These are phyloP conservation scores for Aquilaria agallochum DNA, from an alignment of 441 rosid genomes.

Conservation along the genomic window DNA sequence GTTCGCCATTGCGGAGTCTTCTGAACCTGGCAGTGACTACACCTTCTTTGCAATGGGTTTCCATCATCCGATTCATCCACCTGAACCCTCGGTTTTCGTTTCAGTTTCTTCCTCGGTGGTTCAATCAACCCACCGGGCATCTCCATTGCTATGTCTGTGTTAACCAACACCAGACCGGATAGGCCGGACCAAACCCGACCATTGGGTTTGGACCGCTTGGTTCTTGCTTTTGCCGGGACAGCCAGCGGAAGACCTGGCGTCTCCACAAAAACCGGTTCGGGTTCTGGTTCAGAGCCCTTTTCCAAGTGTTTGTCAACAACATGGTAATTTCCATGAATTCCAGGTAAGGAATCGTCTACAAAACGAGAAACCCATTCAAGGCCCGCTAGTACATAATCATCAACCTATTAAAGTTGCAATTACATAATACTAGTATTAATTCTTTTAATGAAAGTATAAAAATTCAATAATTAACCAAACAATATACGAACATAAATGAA, in stretches of 20 bases:
- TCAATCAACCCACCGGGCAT: not conserved
- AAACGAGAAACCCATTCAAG: conserved; percentile 46
- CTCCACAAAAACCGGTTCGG: conserved; percentile 10
- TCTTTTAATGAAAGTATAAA: not conserved
- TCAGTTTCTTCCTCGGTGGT: conserved; percentile 26
- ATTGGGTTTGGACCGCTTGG: conserved; percentile 22
- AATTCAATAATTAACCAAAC: not conserved
- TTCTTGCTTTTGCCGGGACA: conserved; percentile 31
- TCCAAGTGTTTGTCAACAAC: conserved; percentile 2
- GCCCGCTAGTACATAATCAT: conserved; percentile 22
- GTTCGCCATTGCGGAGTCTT: conserved; percentile 56
- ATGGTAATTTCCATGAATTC: conserved; percentile 9
- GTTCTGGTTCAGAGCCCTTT: conserved; percentile 13
- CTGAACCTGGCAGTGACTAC: conserved; percentile 45
- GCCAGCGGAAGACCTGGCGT: conserved; percentile 14
- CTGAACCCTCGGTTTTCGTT: conserved; percentile 18
- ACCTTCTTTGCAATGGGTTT: conserved; percentile 23
- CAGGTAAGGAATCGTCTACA: conserved; percentile 35
- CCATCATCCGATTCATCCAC: conserved; percentile 4
- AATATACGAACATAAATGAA: not conserved
- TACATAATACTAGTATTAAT: not conserved
- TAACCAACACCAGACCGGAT: conserved; percentile 6
- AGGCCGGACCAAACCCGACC: conserved; percentile 25
- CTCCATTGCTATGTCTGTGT: conserved; percentile 1
- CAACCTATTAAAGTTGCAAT: conserved; percentile 17